Percentiles rank a stretch among this genome's conserved stretches.
These are phyloP conservation scores for Ceratocystis colombiana DNA, from an alignment of 2,329 filamentous ascomycete species.

Conservation along the genomic window DNA sequence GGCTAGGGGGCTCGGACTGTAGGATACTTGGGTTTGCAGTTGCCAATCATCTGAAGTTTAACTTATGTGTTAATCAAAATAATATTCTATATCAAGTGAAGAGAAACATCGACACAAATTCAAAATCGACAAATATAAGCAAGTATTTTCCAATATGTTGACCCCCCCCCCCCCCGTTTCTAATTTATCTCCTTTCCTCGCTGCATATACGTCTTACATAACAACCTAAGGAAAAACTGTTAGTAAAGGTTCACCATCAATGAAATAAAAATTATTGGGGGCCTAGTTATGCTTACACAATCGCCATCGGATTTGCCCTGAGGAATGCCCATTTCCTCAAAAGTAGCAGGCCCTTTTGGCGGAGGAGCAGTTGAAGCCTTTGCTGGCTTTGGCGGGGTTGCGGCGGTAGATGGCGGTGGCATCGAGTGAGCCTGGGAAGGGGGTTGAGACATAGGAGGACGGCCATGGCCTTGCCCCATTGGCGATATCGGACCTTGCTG, in stretches of 20 bases:
- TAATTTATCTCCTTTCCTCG: background rate
- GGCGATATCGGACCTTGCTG: constrained; percentile 25
- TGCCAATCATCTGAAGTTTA: background rate
- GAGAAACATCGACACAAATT: background rate
- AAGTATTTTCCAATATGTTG: constrained; percentile 13
- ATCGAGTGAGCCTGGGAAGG: constrained; percentile 25
- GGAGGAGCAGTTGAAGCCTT: constrained; percentile 39
- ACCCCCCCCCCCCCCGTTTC: constrained; percentile 1
- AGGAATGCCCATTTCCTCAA: constrained; percentile 96
- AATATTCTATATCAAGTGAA: constrained; percentile 5
- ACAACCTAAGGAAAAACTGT: constrained; percentile 9
- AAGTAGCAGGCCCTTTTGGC: constrained; percentile 79
- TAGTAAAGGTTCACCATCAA: background rate
- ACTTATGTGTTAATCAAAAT: background rate
- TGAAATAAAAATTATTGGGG: no score
- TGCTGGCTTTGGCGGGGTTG: constrained; percentile 34
- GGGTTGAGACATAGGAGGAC: constrained; percentile 28
- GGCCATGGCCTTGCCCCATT: constrained; percentile 29
- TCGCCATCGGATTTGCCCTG: constrained; percentile 73
- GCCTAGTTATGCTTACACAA: constrained; percentile 55
- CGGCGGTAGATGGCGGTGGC: constrained; percentile 22
- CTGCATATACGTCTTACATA: background rate
- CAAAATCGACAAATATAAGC: background rate
- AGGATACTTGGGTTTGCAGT: no score
- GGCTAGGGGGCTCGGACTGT: no score